These are phyloP conservation scores for Wallemia hederae DNA, from an alignment of 1,284 basidiomycete genomes.

Conservation along the genomic window DNA sequence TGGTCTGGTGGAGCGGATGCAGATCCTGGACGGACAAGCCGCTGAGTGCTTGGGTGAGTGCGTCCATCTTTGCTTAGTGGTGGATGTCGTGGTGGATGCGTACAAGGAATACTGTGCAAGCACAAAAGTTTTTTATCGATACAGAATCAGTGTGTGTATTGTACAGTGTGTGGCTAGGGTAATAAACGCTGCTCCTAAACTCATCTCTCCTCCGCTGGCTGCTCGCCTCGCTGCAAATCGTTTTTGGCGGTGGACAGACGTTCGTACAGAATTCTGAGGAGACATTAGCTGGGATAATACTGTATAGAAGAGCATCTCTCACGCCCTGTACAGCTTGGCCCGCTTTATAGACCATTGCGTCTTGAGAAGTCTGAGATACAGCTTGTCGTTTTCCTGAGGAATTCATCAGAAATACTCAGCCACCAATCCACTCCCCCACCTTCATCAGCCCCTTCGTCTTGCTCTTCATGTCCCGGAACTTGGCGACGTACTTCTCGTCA, in stretches of 20 bases:
- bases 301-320: not conserved
- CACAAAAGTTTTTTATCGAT: too few relatives aligned
- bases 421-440: not conserved
- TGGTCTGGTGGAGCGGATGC: constrained; percentile 73
- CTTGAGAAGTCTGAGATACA: not conserved
- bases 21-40: constrained; percentile 20
- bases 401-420: too few relatives aligned
- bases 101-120: too few relatives aligned
- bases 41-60: not conserved
- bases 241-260: too few relatives aligned
- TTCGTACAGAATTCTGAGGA: not conserved
- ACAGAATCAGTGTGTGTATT: not conserved
- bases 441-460: not conserved
- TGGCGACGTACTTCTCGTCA: not conserved
- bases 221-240: not conserved
- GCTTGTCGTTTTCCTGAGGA: not conserved
- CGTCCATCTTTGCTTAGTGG: not conserved
- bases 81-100: too few relatives aligned
- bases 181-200: not conserved
- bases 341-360: not conserved
- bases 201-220: not conserved
- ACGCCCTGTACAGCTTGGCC: not conserved
- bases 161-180: too few relatives aligned
- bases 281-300: too few relatives aligned
- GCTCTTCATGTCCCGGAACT: not conserved